These are phyloP conservation scores for Melampsora americana DNA, from an alignment of 1,284 basidiomycete genomes.

Conservation along the genomic window DNA sequence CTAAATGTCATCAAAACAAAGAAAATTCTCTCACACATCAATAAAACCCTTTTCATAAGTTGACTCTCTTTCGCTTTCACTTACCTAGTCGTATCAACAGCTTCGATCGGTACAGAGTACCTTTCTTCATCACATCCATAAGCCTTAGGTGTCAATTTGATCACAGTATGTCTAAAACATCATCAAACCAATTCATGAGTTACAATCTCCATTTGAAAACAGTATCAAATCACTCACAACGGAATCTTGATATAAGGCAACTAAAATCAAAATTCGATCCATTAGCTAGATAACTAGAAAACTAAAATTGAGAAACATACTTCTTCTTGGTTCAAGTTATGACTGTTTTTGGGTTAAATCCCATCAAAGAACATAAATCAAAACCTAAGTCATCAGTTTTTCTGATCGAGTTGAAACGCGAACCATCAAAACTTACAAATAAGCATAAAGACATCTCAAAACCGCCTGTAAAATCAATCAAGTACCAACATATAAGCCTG, in stretches of 20 bases:
- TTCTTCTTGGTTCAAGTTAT: conserved; percentile 84
- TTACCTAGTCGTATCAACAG: conserved; percentile 43
- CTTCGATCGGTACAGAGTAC: conserved; percentile 47
- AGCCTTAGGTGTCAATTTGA: conserved; percentile 94
- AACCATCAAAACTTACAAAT: conserved; percentile 46
- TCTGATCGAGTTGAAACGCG: not conserved
- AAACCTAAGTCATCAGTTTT: not conserved
- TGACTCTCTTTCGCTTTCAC: too few species aligned
- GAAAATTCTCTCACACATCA: too few species aligned
- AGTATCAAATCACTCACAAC: conserved; percentile 36
- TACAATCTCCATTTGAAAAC: too few species aligned
- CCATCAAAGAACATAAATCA: not conserved
- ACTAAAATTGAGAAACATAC: conserved; percentile 11
- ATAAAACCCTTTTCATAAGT: not conserved
- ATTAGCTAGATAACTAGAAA: not conserved
- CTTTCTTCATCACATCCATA: conserved; percentile 98
- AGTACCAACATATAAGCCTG: not conserved
- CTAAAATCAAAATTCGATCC: conserved; percentile 16
- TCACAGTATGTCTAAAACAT: conserved; percentile 71
- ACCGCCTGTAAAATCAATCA: conserved; percentile 59
- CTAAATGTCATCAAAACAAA: conserved; percentile 8
- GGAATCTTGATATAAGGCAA: conserved; percentile 87
- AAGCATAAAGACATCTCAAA: conserved; percentile 69
- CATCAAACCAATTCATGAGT: too few species aligned
- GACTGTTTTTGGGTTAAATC: conserved; percentile 50